Conservation (phyloP, 2,329 filamentous ascomycete species). For the Cladosporium sp. region DNA sequence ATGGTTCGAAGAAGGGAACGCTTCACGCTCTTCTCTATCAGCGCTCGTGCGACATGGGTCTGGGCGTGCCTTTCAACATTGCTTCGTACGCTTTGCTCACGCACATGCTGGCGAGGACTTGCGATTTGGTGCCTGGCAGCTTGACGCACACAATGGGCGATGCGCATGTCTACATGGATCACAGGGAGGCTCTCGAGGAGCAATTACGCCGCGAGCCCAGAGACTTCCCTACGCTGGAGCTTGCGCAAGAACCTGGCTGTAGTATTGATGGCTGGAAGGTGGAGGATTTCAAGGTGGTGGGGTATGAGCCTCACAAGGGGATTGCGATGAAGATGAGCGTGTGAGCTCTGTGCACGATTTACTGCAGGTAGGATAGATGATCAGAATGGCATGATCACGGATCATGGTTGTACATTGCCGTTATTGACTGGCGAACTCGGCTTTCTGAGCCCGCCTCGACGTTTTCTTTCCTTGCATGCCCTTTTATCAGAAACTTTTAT, state of each 20-base stretch:
- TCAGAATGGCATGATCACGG: too few relatives aligned
- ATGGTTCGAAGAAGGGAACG: constrained; percentile 54
- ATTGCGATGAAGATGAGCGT: constrained; percentile 99
- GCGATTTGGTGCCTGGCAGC: constrained; percentile 77
- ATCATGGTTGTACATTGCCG: too few relatives aligned
- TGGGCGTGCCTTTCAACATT: constrained; percentile 97
- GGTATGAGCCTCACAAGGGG: constrained; percentile 84
- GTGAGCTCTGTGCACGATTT: background rate
- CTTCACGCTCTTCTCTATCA: constrained; percentile 91
- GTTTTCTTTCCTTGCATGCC: too few relatives aligned
- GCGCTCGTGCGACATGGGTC: constrained; percentile 91
- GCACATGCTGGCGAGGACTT: constrained; percentile 89
- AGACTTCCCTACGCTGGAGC: constrained; percentile 74
- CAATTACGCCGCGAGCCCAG: constrained; percentile 79
- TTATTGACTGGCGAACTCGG: too few relatives aligned
- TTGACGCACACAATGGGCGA: constrained; percentile 97
- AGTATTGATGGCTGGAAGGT: constrained; percentile 86
- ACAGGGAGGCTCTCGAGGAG: constrained; percentile 77
- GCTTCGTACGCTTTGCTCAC: constrained; percentile 90
- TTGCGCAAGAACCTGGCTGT: constrained; percentile 62
- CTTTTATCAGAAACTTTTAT: too few relatives aligned
- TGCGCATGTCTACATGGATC: constrained; percentile 93
- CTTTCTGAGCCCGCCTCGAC: too few relatives aligned
- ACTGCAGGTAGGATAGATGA: background rate
- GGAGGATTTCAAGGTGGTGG: constrained; percentile 82